These are phyloP conservation scores for Venturia carpophila DNA, from an alignment of 2,329 filamentous ascomycete species.

Conservation along the genomic window DNA sequence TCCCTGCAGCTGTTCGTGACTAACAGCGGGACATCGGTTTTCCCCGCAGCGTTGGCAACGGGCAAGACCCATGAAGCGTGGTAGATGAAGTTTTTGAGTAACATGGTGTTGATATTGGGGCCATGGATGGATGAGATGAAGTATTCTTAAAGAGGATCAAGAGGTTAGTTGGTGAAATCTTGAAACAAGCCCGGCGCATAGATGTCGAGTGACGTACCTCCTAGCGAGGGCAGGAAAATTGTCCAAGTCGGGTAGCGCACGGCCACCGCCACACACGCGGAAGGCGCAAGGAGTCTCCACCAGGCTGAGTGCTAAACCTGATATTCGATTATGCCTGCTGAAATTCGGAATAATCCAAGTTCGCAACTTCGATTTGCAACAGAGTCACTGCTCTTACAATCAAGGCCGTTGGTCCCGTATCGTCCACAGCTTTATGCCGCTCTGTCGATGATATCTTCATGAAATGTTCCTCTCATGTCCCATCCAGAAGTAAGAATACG, in stretches of 20 bases:
- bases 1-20: slow-evolving; percentile 66
- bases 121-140: neutral
- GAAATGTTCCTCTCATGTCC: too few relatives aligned
- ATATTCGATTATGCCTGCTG: too few relatives aligned
- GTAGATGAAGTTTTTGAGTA: neutral
- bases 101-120: neutral
- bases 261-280: slow-evolving; percentile 2
- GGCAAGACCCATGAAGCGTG: neutral
- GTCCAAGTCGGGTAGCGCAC: neutral
- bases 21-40: slow-evolving; percentile 43
- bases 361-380: too few relatives aligned
- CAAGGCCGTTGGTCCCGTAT: too few relatives aligned
- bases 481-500: too few relatives aligned
- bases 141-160: neutral
- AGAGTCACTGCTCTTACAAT: too few relatives aligned
- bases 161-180: neutral
- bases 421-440: too few relatives aligned
- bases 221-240: neutral
- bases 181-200: neutral
- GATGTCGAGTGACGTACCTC: neutral
- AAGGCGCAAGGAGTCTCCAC: too few relatives aligned
- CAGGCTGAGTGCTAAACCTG: too few relatives aligned
- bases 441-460: too few relatives aligned
- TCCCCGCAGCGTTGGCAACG: neutral
- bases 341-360: too few relatives aligned